A percentile compares a stretch with the other conserved stretches of the same genome.
phyloP scores from a whole-genome alignment of 2,329 filamentous ascomycete genomes.

The Remersonia thermophila region DNA sequence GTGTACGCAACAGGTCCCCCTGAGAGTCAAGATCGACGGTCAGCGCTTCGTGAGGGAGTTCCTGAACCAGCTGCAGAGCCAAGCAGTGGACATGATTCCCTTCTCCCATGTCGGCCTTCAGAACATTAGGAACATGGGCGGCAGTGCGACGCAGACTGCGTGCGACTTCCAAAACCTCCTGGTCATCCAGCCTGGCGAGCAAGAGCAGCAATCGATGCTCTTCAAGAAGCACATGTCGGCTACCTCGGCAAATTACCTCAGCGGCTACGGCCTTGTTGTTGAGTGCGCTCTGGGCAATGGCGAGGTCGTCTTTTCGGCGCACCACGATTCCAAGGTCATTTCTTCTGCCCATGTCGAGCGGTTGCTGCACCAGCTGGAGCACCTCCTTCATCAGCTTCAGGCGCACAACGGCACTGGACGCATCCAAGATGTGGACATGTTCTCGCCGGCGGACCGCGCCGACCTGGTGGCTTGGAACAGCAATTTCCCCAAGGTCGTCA shows the following conservation, averaged over 20 bases:
- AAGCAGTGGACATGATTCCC: slow-evolving; percentile 5
- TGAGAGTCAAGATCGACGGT: not conserved
- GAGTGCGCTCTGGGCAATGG: not conserved
- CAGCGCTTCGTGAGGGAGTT: slow-evolving; percentile 1
- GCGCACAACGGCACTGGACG: not conserved
- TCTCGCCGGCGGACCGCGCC: slow-evolving; percentile 27
- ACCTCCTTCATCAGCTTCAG: slow-evolving; percentile 4
- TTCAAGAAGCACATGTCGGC: not conserved
- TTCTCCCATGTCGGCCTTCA: slow-evolving; percentile 10
- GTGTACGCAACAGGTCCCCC: not conserved
- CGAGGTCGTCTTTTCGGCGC: slow-evolving; percentile 1
- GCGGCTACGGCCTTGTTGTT: slow-evolving; percentile 1
- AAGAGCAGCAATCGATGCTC: not conserved
- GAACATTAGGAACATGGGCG: slow-evolving; percentile 6
- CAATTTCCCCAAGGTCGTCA: not conserved
- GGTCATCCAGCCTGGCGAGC: slow-evolving; percentile 7
- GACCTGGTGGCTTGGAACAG: slow-evolving; percentile 20
- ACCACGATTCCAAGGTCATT: slow-evolving; percentile 5
- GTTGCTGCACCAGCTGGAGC: slow-evolving; percentile 3
- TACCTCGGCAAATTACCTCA: slow-evolving; percentile 1
- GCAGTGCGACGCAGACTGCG: not conserved
- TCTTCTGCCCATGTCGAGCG: slow-evolving; percentile 1
- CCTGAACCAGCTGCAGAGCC: slow-evolving; percentile 1
- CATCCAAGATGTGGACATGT: slow-evolving; percentile 26
- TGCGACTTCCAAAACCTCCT: slow-evolving; percentile 13